Evolutionary conservation across 345 rosid species (phyloP).

Genomic region (Salix viminalis): DNA sequence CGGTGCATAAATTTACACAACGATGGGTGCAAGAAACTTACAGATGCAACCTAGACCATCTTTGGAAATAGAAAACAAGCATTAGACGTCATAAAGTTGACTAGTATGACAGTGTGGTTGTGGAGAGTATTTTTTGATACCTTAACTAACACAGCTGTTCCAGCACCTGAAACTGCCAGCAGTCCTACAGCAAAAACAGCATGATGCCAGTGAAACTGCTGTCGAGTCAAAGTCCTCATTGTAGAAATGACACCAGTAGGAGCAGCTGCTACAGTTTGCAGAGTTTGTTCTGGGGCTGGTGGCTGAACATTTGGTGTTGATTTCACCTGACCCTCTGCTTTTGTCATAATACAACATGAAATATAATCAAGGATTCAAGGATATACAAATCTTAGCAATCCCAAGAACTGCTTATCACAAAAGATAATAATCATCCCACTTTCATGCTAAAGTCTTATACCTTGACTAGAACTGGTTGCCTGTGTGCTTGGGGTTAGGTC

Average conservation of each 20-base stretch:
- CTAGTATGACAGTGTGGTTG: background rate
- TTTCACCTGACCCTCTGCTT: constrained; percentile 48
- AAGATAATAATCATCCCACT: constrained; percentile 1
- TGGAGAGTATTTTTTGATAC: constrained; percentile 30
- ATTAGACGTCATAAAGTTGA: constrained; percentile 4
- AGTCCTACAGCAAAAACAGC: constrained; percentile 70
- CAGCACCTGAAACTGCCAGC: constrained; percentile 83
- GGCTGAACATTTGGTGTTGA: constrained; percentile 52
- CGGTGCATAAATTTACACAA: background rate
- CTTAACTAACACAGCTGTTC: constrained; percentile 75
- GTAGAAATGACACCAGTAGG: constrained; percentile 41
- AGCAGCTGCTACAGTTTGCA: constrained; percentile 54
- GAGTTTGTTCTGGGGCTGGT: constrained; percentile 46
- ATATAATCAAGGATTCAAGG: constrained; percentile 16
- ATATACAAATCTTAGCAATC: constrained; percentile 1
- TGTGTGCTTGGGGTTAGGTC: constrained; percentile 78
- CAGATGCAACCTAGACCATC: background rate
- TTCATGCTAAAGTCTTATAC: constrained; percentile 30
- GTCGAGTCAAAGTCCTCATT: constrained; percentile 24
- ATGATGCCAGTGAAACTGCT: constrained; percentile 77
- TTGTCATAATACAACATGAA: constrained; percentile 11
- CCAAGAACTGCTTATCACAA: constrained; percentile 1
- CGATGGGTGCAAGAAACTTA: background rate
- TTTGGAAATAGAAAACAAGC: background rate
- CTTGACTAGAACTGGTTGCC: constrained; percentile 47